Evolutionary conservation across 2,329 filamentous ascomycete species (phyloP).

Genomic region (Colletotrichum salicis): DNA sequence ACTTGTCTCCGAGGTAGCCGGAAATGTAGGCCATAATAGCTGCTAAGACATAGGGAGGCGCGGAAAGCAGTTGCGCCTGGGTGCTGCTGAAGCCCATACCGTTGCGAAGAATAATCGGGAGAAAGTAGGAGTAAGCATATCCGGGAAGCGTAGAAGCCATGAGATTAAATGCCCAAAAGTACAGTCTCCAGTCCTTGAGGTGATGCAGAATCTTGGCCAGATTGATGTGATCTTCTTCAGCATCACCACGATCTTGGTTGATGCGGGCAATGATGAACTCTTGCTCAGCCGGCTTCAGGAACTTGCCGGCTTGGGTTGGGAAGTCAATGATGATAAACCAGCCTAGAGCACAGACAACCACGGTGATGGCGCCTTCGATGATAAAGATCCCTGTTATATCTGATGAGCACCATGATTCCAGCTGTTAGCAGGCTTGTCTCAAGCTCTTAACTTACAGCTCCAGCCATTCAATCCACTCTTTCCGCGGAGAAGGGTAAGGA

Average conservation of each 20-base stretch:
- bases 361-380: background rate
- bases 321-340: background rate
- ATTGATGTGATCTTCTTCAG: constrained; percentile 41
- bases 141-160: constrained; percentile 44
- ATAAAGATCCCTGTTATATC: background rate
- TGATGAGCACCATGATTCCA: background rate
- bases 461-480: background rate
- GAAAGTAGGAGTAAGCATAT: constrained; percentile 38
- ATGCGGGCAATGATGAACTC: background rate
- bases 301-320: background rate
- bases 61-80: background rate
- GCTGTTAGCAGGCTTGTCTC: background rate
- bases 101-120: background rate
- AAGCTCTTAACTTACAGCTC: background rate
- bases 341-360: background rate
- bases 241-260: constrained; percentile 10
- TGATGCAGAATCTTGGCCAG: constrained; percentile 40
- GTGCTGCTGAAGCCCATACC: background rate
- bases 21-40: background rate
- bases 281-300: background rate
- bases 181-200: constrained; percentile 48
- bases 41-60: background rate
- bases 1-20: background rate
- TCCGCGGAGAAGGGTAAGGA: background rate
- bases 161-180: constrained; percentile 47